Conservation (phyloP, 129 eudicot genomes). For the Centrapalus pauciflorus region DNA sequence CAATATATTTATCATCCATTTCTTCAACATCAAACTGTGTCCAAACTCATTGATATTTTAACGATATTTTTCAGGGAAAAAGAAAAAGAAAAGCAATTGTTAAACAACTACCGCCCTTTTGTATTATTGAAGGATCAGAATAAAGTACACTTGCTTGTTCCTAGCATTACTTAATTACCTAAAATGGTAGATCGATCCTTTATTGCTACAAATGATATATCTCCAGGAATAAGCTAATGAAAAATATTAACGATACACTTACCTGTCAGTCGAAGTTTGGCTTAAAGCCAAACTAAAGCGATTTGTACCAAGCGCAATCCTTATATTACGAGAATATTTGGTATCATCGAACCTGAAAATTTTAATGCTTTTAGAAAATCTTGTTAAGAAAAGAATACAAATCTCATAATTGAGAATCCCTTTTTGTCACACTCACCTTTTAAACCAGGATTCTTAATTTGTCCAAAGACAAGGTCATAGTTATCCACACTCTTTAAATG, state of each 20-base stretch:
- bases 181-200: neutral
- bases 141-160: constrained; percentile 5
- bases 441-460: neutral
- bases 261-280: constrained; percentile 7
- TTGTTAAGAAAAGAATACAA: neutral
- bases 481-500: too few relatives aligned
- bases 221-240: constrained; percentile 6
- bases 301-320: neutral
- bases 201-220: neutral
- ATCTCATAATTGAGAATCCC: neutral
- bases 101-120: constrained; percentile 1
- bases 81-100: neutral
- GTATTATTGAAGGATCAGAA: constrained; percentile 5
- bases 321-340: neutral
- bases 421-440: neutral
- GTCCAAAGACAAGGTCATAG: neutral
- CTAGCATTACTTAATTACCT: neutral
- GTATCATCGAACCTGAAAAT: neutral
- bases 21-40: too few relatives aligned
- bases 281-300: neutral
- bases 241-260: neutral
- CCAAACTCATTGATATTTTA: too few relatives aligned
- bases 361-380: neutral
- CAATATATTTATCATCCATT: too few relatives aligned
- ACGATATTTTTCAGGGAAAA: too few relatives aligned